phyloP scores from a whole-genome alignment of 139 green algal species.

The Chlorella sp. region DNA sequence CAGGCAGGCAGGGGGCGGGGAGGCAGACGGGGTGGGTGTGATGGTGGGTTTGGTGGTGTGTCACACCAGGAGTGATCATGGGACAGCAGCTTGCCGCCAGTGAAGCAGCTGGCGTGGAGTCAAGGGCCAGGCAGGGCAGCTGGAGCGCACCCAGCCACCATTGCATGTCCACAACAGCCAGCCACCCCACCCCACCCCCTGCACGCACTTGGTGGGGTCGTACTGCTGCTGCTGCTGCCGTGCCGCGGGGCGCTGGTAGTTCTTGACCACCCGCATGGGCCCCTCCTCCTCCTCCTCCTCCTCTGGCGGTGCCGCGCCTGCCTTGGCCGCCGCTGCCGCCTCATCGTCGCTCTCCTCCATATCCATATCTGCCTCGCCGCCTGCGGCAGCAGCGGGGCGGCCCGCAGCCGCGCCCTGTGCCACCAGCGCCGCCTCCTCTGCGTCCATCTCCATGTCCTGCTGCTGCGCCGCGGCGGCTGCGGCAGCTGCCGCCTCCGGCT shows the following conservation, averaged over 20 bases:
- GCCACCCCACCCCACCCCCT: not conserved
- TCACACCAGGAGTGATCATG: too few species aligned
- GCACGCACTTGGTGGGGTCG: conserved; percentile 41
- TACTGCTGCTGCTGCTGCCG: conserved; percentile 29
- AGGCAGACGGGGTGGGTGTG: not conserved
- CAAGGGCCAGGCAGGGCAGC: too few species aligned
- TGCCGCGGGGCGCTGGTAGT: conserved; percentile 87
- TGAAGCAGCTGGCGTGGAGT: too few species aligned
- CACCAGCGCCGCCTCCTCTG: conserved; percentile 88
- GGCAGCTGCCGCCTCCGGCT: conserved; percentile 31
- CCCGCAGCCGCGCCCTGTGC: conserved; percentile 54
- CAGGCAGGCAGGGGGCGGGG: not conserved
- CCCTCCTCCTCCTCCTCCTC: conserved; percentile 54
- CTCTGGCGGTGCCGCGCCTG: conserved; percentile 1
- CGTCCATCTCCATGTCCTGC: conserved; percentile 80
- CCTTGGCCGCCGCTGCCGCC: conserved; percentile 7
- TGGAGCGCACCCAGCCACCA: too few species aligned
- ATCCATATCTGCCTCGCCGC: conserved; percentile 44
- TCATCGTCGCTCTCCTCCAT: conserved; percentile 61
- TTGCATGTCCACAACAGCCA: not conserved
- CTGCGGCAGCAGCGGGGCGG: not conserved
- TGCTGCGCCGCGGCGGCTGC: conserved; percentile 26
- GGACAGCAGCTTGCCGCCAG: too few species aligned
- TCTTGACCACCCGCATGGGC: conserved; percentile 84
- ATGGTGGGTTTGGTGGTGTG: too few species aligned